Evolutionary conservation across 768 basidiomycete genomes (phyloP).

Genomic region (Rhizopogon rudus): DNA sequence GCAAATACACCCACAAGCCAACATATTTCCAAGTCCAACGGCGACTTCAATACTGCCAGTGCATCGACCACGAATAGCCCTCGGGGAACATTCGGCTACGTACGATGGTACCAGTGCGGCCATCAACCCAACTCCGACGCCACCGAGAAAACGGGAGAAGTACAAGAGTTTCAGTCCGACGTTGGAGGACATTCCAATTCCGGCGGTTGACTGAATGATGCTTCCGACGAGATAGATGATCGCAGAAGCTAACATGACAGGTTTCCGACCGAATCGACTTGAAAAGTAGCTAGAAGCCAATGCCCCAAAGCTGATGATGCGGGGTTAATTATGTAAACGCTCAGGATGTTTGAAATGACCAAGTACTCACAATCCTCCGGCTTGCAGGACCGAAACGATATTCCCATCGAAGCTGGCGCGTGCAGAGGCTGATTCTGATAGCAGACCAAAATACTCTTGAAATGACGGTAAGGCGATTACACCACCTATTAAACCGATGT

Average conservation of each 20-base stretch:
- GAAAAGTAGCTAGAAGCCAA: constrained; percentile 23
- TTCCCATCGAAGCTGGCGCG: constrained; percentile 28
- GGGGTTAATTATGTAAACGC: neutral
- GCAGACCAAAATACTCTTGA: constrained; percentile 28
- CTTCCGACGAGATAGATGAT: constrained; percentile 30
- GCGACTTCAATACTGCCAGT: constrained; percentile 28
- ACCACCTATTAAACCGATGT: constrained; percentile 33
- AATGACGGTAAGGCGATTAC: constrained; percentile 32
- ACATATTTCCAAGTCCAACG: constrained; percentile 30
- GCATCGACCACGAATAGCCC: constrained; percentile 33
- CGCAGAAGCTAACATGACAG: constrained; percentile 25
- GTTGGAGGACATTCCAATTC: constrained; percentile 22
- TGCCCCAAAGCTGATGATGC: constrained; percentile 22
- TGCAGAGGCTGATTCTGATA: constrained; percentile 18
- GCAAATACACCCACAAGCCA: no score
- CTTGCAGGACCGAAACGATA: constrained; percentile 34
- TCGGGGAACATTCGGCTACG: constrained; percentile 33
- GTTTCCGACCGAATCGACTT: constrained; percentile 30
- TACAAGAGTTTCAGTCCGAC: constrained; percentile 26
- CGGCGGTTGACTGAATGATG: constrained; percentile 28
- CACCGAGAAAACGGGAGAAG: constrained; percentile 40
- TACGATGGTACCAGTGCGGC: constrained; percentile 33
- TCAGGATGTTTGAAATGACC: neutral
- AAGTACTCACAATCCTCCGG: constrained; percentile 28
- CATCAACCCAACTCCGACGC: constrained; percentile 40